Evolutionary conservation across 1,284 basidiomycete species (phyloP), one percentile per base, ranked within the genome.

Genomic region (Gomphus bonarii): DNA sequence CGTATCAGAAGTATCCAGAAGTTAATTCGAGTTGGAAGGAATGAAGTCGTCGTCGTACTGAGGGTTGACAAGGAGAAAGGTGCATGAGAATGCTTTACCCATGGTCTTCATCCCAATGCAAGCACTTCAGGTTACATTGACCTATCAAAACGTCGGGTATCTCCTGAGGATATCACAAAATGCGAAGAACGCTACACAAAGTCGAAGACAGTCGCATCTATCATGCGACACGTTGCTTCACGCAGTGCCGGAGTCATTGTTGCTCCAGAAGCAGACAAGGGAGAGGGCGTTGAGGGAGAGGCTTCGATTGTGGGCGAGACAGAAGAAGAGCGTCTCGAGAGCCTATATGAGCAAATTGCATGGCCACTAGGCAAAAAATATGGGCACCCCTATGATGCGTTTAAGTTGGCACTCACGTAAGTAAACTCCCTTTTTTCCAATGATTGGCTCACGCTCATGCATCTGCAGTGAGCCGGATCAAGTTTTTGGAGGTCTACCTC

Each of bases 61-160:
- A 81, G 95, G 69, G 95, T 99, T 40, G 95, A 99, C 79, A 97
- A 97, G 72, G 97, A 99, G 73, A 99, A 99, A 77, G 97, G 94
- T 91, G 62, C 63, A 80, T 70, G 22, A 40, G 16, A 30, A 35
- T 54, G 54, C 49, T 54, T 28, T 58, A 5, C 22, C 8, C 22
- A 30, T 51, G 25, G 36, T 25, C 22, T 52, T 30, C 42, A 43
- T 40, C 36, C 28, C 58, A 33, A 52, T 38, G 36, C 40, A 56
- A 51, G 40, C 50, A 50, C 52, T 40, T 35, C 63, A 95, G 93
- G 95, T 18, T 99, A 99, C 75, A 99, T 99, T 67, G 95, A 99
- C 80, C 78, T 99, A 42, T 98, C 95, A 55, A 99, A 99, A 78
- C 88, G 97, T 65, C 88, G 97, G 66, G 95, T 99, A n/a, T 97